Base-by-base conservation (phyloP, 192 early-diverging fungal species). In the Coemansia brasiliensis region DNA sequence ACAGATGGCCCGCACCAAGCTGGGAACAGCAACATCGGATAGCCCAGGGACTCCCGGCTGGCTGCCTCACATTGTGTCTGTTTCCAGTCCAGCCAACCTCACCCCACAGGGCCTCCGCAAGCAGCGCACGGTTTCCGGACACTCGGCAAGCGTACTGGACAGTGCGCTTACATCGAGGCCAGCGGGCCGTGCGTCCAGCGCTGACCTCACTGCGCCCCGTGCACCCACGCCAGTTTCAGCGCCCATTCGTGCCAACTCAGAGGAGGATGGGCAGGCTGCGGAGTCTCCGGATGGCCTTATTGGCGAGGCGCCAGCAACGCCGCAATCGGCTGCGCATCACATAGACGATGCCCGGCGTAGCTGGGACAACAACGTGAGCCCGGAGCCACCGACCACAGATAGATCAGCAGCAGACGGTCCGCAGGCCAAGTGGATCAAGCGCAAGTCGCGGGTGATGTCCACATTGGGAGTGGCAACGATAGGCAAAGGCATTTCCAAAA, bases 391-490 rank as follows among this genome's bases (percentile, higher is more conserved):
- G 17, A 40, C 54, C 48, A 53, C 39, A 4, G 42, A 21, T 18
- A 18, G 32, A n/a, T 7, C 27, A 9, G 22, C 4, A 52, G 5
- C 17, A 39, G 35, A 57, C 1, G 59, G 35, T 2, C 21, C 43
- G 0, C 54, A 65, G 32, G 43, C 58, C 44, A 66, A 72, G 55
- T 72, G 68, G 68, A 67, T 78, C 35, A 71, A 78, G 65, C 74
- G 74, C 74, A 71, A 78, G 57, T 78, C 74, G 43, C 68, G 67
- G 45, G 56, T 61, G 25, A 53, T 67, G 51, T 71, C 74, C 22
- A 65, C 69, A 24, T 61, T 67, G 29, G 55, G 65, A 11, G 52
- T 62, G 16, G 46, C 58, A 3, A 53, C 63, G 55, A 35, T 64
- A 26, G 54, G 52, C 37, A 65, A 65, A 51, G 63, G 57, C 41